These are phyloP conservation scores for Nannochloris sp. DNA, from an alignment of 139 green algal species.

Conservation along the genomic window DNA sequence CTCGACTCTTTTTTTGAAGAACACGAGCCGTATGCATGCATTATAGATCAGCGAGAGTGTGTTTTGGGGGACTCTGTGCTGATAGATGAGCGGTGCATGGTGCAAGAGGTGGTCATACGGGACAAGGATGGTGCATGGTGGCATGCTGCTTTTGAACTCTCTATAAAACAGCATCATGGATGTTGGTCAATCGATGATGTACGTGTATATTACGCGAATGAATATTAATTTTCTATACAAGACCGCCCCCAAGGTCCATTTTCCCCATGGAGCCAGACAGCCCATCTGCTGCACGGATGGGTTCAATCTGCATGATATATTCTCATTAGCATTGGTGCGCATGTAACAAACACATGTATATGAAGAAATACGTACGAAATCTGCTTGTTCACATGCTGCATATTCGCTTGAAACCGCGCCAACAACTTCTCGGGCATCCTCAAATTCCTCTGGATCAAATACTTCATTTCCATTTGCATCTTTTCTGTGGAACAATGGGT, in stretches of 20 bases:
- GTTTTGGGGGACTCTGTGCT: not conserved
- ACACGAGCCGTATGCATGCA: not conserved
- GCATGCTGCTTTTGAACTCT: not conserved
- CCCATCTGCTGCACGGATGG: no score
- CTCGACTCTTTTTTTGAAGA: no score
- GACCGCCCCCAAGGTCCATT: no score
- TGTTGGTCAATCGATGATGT: not conserved
- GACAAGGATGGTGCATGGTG: not conserved
- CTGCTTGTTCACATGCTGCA: slow-evolving; percentile 68
- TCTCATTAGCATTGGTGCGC: no score
- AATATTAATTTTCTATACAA: no score
- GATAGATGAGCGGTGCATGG: not conserved
- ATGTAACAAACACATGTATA: not conserved
- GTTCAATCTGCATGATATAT: no score
- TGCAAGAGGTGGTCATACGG: not conserved
- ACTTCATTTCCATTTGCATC: slow-evolving; percentile 9
- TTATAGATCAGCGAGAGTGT: not conserved
- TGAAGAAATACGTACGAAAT: slow-evolving; percentile 49
- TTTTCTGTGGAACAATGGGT: slow-evolving; percentile 31
- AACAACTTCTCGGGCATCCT: slow-evolving; percentile 83
- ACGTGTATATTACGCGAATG: no score
- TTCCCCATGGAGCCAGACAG: no score
- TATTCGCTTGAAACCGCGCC: slow-evolving; percentile 71
- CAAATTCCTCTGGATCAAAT: slow-evolving; percentile 73
- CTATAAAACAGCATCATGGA: not conserved